Conservation (phyloP, 306 rosid genomes). For the Vigna unguiculata region DNA sequence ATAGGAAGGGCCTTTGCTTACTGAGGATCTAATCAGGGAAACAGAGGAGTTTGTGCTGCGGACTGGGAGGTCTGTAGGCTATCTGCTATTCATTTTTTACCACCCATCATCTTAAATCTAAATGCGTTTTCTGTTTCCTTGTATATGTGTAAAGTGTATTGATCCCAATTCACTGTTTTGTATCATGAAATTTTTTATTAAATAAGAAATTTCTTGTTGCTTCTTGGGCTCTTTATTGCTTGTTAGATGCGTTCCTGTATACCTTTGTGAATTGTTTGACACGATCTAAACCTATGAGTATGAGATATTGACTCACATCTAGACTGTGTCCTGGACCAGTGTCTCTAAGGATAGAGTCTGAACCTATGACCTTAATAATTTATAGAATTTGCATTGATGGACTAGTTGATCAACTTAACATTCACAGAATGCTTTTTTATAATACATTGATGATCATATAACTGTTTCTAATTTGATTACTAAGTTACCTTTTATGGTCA, state of each 20-base stretch:
- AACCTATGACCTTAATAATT: slow-evolving; percentile 24
- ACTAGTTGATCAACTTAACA: slow-evolving; percentile 22
- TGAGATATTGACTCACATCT: slow-evolving; percentile 26
- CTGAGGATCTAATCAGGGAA: slow-evolving; percentile 96
- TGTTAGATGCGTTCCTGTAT: neutral
- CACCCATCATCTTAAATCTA: slow-evolving; percentile 31
- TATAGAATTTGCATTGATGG: slow-evolving; percentile 24
- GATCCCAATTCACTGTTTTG: slow-evolving; percentile 22
- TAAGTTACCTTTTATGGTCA: slow-evolving; percentile 59
- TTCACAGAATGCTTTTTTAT: slow-evolving; percentile 23
- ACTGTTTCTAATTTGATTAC: slow-evolving; percentile 48
- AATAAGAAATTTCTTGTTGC: slow-evolving; percentile 20
- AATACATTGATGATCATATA: slow-evolving; percentile 31
- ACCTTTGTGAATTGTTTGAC: slow-evolving; percentile 20
- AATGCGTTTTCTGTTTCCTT: slow-evolving; percentile 23
- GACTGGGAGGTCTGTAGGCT: slow-evolving; percentile 85
- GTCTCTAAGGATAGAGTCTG: neutral
- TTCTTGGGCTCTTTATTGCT: slow-evolving; percentile 29
- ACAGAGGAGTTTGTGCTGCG: slow-evolving; percentile 97
- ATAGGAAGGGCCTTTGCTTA: slow-evolving; percentile 95
- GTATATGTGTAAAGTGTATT: neutral
- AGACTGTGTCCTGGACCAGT: slow-evolving; percentile 8
- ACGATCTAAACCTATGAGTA: slow-evolving; percentile 26
- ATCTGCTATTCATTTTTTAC: slow-evolving; percentile 35
- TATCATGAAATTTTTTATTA: slow-evolving; percentile 32